Conservation (phyloP, 306 rosid genomes). For the Ziziphus jujuba region DNA sequence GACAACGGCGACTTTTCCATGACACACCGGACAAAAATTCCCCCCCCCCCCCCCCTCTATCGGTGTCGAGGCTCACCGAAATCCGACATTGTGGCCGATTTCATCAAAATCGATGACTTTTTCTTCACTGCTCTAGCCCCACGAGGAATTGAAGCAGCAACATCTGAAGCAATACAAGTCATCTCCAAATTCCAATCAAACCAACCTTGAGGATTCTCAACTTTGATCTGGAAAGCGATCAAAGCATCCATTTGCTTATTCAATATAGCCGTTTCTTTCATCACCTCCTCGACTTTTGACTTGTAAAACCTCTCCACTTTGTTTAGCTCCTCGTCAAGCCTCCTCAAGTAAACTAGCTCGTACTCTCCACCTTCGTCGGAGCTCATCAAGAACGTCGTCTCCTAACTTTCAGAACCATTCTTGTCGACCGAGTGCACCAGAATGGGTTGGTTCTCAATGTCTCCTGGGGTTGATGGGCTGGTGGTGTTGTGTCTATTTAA, state of each 20-base stretch:
- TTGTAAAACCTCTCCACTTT: slow-evolving; percentile 55
- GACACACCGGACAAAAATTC: too few relatives aligned
- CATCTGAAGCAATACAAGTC: slow-evolving; percentile 51
- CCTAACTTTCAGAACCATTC: slow-evolving; percentile 33
- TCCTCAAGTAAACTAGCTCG: slow-evolving; percentile 55
- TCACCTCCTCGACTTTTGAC: slow-evolving; percentile 53
- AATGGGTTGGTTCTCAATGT: slow-evolving; percentile 64
- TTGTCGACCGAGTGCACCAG: slow-evolving; percentile 32
- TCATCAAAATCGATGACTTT: too few relatives aligned
- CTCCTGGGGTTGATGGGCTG: slow-evolving; percentile 10
- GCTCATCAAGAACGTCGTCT: slow-evolving; percentile 50
- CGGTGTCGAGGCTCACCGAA: too few relatives aligned
- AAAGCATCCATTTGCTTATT: slow-evolving; percentile 74
- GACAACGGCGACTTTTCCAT: too few relatives aligned
- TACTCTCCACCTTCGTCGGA: slow-evolving; percentile 63
- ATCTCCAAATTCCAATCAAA: slow-evolving; percentile 45
- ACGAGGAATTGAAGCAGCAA: slow-evolving; percentile 52
- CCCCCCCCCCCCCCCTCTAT: too few relatives aligned
- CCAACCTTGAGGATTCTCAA: slow-evolving; percentile 45
- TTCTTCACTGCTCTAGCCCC: slow-evolving; percentile 34
- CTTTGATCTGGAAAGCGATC: slow-evolving; percentile 65
- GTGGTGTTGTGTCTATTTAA: slow-evolving; percentile 33
- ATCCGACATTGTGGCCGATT: too few relatives aligned
- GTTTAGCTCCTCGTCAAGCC: slow-evolving; percentile 59
- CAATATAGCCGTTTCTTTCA: slow-evolving; percentile 55